phyloP scores from a whole-genome alignment of 2,329 filamentous ascomycete species.

The Alternaria gaisen region DNA sequence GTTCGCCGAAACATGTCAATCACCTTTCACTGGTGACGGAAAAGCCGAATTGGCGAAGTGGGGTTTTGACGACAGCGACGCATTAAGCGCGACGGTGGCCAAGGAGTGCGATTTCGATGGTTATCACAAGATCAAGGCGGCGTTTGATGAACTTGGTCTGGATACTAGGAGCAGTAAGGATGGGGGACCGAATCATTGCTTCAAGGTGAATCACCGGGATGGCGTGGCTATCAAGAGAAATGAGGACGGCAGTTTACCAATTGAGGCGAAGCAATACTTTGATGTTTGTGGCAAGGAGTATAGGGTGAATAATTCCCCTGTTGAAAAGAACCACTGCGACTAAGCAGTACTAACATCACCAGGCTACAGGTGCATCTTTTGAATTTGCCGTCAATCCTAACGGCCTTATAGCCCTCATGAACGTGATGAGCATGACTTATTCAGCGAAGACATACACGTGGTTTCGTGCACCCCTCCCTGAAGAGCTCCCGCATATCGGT shows the following conservation, averaged over 20 bases:
- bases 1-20: slow-evolving; percentile 12
- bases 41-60: slow-evolving; percentile 16
- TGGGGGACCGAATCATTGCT: slow-evolving; percentile 21
- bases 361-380: slow-evolving; percentile 18
- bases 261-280: slow-evolving; percentile 14
- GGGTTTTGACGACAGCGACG: slow-evolving; percentile 20
- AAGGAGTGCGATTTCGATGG: slow-evolving; percentile 23
- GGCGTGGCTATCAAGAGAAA: slow-evolving; percentile 18
- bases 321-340: no score
- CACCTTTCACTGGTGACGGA: slow-evolving; percentile 14
- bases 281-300: slow-evolving; percentile 20
- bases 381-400: slow-evolving; percentile 16
- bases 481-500: slow-evolving; percentile 15
- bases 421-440: slow-evolving; percentile 14
- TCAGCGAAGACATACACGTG: slow-evolving; percentile 14
- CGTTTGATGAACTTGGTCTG: slow-evolving; percentile 18
- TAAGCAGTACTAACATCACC: background rate
- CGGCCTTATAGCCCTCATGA: slow-evolving; percentile 14
- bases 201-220: slow-evolving; percentile 17
- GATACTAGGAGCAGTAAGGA: slow-evolving; percentile 14
- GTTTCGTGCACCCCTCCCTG: slow-evolving; percentile 7
- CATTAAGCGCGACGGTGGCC: slow-evolving; percentile 4
- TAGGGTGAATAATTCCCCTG: background rate
- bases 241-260: slow-evolving; percentile 13
- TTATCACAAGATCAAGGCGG: slow-evolving; percentile 16